Evolutionary conservation across 169 alveolate genomes (phyloP).

Genomic region (Plasmodium ovale): DNA sequence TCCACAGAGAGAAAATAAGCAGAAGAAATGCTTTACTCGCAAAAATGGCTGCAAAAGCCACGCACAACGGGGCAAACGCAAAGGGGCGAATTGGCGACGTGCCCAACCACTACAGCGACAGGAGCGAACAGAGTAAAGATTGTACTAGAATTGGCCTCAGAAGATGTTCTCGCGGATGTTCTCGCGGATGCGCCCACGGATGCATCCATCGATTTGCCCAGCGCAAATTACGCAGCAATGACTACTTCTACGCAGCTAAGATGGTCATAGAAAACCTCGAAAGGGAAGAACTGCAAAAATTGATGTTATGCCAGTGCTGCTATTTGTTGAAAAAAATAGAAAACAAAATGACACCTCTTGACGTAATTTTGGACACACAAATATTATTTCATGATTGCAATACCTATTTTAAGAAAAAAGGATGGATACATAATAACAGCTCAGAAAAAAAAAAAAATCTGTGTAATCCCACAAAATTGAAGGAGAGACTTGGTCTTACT

Average conservation of each 20-base stretch:
- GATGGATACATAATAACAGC: conserved; percentile 16
- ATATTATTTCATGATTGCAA: conserved; percentile 41
- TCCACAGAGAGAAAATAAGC: conserved; percentile 2
- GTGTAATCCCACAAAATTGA: not conserved
- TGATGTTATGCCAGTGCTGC: conserved; percentile 35
- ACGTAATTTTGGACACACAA: conserved; percentile 54
- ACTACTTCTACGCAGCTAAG: conserved; percentile 26
- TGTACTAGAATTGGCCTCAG: not conserved
- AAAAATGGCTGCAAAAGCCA: not conserved
- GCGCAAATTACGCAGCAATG: not conserved
- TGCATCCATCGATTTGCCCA: not conserved
- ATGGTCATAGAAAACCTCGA: conserved; percentile 25
- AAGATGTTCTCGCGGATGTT: not conserved
- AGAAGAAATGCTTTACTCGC: not conserved
- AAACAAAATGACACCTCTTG: conserved; percentile 49
- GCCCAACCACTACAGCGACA: not conserved
- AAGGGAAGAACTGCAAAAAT: conserved; percentile 39
- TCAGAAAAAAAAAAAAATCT: not conserved
- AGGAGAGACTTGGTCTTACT: not conserved
- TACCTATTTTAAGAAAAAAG: conserved; percentile 42
- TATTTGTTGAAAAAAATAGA: conserved; percentile 29
- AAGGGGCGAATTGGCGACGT: not conserved
- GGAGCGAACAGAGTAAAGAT: not conserved
- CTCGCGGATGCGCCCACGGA: not conserved
- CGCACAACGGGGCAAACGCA: not conserved